Evolutionary conservation across 371 early-diverging fungal species (phyloP), one percentile per base, ranked within the genome.

Genomic region (Caulochytrium protostelioides): DNA sequence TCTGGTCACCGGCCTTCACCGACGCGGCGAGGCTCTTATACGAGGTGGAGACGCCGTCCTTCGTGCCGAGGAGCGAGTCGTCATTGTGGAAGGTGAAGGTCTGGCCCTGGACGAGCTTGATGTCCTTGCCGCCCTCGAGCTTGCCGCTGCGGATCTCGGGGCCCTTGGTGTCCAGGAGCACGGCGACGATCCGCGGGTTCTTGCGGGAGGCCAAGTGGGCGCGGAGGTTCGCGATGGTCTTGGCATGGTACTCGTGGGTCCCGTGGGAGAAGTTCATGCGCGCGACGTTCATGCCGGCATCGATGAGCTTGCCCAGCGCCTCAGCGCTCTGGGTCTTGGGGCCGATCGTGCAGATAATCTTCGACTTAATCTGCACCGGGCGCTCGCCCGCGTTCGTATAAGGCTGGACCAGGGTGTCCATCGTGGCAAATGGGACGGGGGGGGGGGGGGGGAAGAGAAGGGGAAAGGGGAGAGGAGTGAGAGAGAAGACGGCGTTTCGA

Each of bases 221-320:
- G 21, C 51, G 52, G 22, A 59, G 13, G 47, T 59, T 59, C 18
- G 39, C 37, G 31, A 59, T 39, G 38, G 59, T 59, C 32, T 51
- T 39, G 18, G 71, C 68, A 59, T 90, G 91, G 58, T 85, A 89
- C 75, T 86, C 90, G 55, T 92, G 75, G 36, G 76, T 67, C 18
- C 92, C 92, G 59, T 92, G 92, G 26, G 87, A 86, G 48, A 92
- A 90, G 70, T 87, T 87, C 54, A 61, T 76, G 42, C 99, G 78
- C 32, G 78, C 83, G 40, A 98, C 80, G 56, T 82, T 87, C 73
- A 97, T 79, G 34, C 99, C 99, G 10, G 83, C 79, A 43, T 79
- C 66, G 46, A 83, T 70, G 41, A 91, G 68, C 52, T 78, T 66
- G 26, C 68, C 71, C 30, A 91, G 60, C 68, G 69, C 73, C 50